Percentiles rank a stretch among this genome's conserved stretches.
Evolutionary conservation across 1,284 basidiomycete species (phyloP).

Genomic region (Stereum hirsutum): DNA sequence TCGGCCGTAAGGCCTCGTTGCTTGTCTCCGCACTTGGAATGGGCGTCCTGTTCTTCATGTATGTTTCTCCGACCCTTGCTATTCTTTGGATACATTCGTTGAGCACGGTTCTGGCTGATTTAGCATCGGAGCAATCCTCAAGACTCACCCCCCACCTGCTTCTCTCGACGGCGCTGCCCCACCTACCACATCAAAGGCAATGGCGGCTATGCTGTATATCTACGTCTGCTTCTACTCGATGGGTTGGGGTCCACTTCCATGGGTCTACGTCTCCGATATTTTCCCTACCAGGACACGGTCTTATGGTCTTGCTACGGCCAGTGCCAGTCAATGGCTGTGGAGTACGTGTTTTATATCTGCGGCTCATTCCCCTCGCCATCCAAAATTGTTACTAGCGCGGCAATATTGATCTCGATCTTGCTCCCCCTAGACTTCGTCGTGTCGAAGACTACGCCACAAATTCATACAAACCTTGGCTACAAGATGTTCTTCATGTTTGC

Average conservation of each 20-base stretch:
- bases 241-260: constrained; percentile 46
- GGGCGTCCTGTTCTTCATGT: constrained; percentile 53
- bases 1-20: constrained; percentile 49
- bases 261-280: constrained; percentile 75
- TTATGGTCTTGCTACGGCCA: constrained; percentile 65
- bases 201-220: constrained; percentile 72
- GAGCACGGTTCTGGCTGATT: no score
- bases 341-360: constrained; percentile 33
- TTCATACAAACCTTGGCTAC: constrained; percentile 51
- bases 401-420: no score
- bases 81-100: no score
- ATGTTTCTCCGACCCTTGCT: no score
- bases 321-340: constrained; percentile 73
- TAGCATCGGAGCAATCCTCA: constrained; percentile 68
- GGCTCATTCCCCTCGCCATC: not conserved
- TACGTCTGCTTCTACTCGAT: constrained; percentile 73
- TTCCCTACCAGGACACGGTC: constrained; percentile 78
- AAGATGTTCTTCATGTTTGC: constrained; percentile 68
- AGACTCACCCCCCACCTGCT: constrained; percentile 53
- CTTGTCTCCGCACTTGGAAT: constrained; percentile 59
- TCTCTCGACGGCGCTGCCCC: constrained; percentile 22
- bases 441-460: constrained; percentile 60
- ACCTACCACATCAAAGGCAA: constrained; percentile 49
- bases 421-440: constrained; percentile 56
- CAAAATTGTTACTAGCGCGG: constrained; percentile 19